Evolutionary conservation across 1,139 yeast genomes (phyloP), one percentile per base, ranked within the genome.

Genomic region (Pichia kudriavzevii): DNA sequence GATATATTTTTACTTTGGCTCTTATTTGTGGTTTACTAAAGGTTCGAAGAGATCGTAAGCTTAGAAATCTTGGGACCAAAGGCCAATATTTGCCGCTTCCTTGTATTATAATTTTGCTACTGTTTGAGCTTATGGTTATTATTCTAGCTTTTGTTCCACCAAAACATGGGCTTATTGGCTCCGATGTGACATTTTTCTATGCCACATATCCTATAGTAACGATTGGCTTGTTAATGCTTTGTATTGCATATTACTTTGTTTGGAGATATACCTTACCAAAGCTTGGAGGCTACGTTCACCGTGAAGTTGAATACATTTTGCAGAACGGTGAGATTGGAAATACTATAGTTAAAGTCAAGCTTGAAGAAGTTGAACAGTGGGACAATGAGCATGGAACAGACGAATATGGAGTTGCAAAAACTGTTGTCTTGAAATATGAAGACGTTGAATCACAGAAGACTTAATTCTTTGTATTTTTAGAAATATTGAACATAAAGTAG

Each of bases 111-210:
- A 41, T 64, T 25, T 52, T 58, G 10, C 44, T 61, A 3, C 38
- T 60, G 4, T 64, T 54, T 46, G 52, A 60, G 22, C n/a, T 53
- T 3, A 59, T 64, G 41, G 68, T 64, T 17, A 43, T 64, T 36
- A 61, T 59, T 11, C 57, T 63, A 56, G 62, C 67, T 1, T 62
- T 60, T 43, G 67, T 64, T 20, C 67, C 67, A 28, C 68, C 68
- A 27, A 41, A 45, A 24, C 61, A 63, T 5, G 45, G 56, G 1
- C 46, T 60, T 30, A 63, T 43, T 21, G 67, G 67, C 7, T 50
- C 60, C 22, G 67, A 63, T 45, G 64, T 64, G 10, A 46, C 58
- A 3, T 55, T 55, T 40, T 56, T 56, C 34, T 55, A 56, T 32
- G 58, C 58, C 2, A 48, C 54, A 1, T 55, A 54, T 35, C 50